Evolutionary conservation across 192 early-diverging fungal species (phyloP).

Genomic region (Podila horticola): DNA sequence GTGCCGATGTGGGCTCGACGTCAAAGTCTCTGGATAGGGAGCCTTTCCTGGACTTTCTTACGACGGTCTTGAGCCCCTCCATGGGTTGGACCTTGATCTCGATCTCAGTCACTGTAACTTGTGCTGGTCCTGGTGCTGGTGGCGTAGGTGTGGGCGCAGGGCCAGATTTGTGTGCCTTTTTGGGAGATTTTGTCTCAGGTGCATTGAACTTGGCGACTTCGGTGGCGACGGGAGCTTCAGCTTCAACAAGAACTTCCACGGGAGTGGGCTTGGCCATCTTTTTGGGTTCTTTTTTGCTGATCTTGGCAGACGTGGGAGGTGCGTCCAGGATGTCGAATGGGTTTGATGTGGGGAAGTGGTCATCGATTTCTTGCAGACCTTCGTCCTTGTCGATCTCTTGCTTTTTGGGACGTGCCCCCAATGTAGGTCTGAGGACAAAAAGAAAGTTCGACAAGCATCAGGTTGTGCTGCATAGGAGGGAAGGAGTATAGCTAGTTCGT

Average conservation of each 20-base stretch:
- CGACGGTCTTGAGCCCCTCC: slow-evolving; percentile 9
- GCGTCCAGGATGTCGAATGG: slow-evolving; percentile 15
- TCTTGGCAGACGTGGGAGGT: background rate
- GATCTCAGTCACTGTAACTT: background rate
- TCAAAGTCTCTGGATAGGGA: slow-evolving; percentile 2
- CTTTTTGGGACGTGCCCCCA: slow-evolving; percentile 7
- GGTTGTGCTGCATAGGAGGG: background rate
- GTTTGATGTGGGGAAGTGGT: slow-evolving; percentile 9
- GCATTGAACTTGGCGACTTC: background rate
- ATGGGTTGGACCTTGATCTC: background rate
- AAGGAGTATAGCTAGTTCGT: background rate
- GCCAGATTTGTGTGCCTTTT: background rate
- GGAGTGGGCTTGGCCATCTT: background rate
- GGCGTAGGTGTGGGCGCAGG: background rate
- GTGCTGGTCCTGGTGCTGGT: background rate
- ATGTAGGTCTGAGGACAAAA: background rate
- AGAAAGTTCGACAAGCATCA: background rate
- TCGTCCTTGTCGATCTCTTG: slow-evolving; percentile 4
- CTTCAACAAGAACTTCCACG: background rate
- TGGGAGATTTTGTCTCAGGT: background rate
- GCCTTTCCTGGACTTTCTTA: slow-evolving; percentile 4
- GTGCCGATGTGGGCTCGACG: background rate
- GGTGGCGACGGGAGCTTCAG: background rate
- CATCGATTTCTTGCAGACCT: slow-evolving; percentile 1
- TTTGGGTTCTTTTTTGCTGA: background rate